These are phyloP conservation scores for Whalleya microplaca DNA, from an alignment of 2,329 filamentous ascomycete genomes.

Conservation along the genomic window DNA sequence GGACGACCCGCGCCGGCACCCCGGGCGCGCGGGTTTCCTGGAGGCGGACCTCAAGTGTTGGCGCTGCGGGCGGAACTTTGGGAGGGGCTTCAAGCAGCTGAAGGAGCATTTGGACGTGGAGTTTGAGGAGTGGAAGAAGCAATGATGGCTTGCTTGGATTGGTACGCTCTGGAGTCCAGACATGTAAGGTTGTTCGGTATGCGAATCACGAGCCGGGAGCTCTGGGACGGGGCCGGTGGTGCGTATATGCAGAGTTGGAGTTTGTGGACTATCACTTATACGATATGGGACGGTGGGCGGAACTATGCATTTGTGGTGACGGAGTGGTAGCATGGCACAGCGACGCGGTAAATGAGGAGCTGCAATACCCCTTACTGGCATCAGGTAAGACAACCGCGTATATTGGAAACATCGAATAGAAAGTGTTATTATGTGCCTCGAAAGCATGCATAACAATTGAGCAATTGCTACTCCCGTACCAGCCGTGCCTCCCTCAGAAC, in stretches of 20 bases:
- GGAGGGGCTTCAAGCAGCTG: conserved; percentile 67
- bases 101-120: conserved; percentile 68
- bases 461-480: conserved; percentile 7
- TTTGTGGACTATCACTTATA: no score
- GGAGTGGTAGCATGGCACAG: no score
- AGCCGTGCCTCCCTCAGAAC: conserved; percentile 15
- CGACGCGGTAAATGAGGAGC: no score
- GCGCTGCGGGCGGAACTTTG: conserved; percentile 78
- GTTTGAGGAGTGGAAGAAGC: conserved; percentile 73
- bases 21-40: conserved; percentile 62
- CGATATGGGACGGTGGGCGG: no score
- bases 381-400: neutral
- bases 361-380: no score
- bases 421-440: neutral
- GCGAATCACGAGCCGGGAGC: neutral
- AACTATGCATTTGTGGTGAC: no score
- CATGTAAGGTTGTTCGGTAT: neutral
- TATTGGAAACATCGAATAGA: neutral
- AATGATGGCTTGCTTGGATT: conserved; percentile 46
- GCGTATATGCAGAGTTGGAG: no score
- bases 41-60: conserved; percentile 75
- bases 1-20: conserved; percentile 66
- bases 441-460: conserved; percentile 1
- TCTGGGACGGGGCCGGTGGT: no score
- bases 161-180: no score